A percentile compares a stretch with the other conserved stretches of the same genome.
Conservation (phyloP, 2,329 filamentous ascomycete species). For the Pseudogymnoascus pannorum region DNA sequence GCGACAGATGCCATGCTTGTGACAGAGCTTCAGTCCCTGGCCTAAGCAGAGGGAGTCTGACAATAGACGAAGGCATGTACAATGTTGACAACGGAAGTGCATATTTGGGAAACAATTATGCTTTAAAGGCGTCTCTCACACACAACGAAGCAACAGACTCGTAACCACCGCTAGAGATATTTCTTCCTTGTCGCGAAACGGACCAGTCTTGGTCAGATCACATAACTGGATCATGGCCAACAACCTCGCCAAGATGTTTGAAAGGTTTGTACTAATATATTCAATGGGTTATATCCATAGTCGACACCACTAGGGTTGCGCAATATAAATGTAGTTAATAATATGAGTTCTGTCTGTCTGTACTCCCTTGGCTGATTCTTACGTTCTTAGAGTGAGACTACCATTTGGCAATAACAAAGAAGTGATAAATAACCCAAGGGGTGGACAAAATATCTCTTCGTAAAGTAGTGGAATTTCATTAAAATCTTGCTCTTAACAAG, state of each 20-base stretch:
- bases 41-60: too few relatives aligned
- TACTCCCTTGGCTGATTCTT: background rate
- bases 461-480: background rate
- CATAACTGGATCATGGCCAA: background rate
- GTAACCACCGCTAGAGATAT: background rate
- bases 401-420: background rate
- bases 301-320: background rate
- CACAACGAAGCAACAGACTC: background rate
- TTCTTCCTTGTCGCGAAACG: background rate
- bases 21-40: too few relatives aligned
- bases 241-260: background rate
- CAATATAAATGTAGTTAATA: background rate
- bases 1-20: too few relatives aligned
- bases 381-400: background rate
- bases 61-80: too few relatives aligned
- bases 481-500: background rate
- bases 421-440: background rate
- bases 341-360: background rate
- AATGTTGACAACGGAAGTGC: conserved; percentile 25
- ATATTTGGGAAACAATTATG: background rate
- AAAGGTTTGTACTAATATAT: background rate
- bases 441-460: background rate
- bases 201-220: background rate
- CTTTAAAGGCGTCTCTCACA: background rate
- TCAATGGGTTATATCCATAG: background rate